Percentiles rank a stretch among this genome's conserved stretches.
Evolutionary conservation across 768 basidiomycete species (phyloP).

Genomic region (Tremella fuciformis): DNA sequence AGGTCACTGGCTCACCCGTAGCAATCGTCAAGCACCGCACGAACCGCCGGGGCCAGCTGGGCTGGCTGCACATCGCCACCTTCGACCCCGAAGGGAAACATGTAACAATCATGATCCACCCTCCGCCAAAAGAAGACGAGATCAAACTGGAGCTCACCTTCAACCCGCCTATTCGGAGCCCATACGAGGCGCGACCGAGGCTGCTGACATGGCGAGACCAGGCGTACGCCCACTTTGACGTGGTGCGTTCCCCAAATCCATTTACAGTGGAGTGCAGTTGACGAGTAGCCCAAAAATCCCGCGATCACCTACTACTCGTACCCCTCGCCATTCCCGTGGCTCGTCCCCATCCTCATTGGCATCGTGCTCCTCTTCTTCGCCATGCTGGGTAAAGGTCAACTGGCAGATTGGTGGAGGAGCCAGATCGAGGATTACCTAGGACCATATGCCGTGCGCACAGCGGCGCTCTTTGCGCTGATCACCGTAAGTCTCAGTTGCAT

Average conservation of each 20-base stretch:
- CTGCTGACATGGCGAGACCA: slow-evolving; percentile 17
- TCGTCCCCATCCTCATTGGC: slow-evolving; percentile 15
- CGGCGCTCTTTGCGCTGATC: slow-evolving; percentile 9
- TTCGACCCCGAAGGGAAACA: slow-evolving; percentile 14
- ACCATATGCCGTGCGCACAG: slow-evolving; percentile 9
- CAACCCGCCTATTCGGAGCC: slow-evolving; percentile 18
- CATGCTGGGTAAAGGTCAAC: slow-evolving; percentile 15
- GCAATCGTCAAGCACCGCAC: slow-evolving; percentile 29
- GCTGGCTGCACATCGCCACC: slow-evolving; percentile 19
- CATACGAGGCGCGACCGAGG: slow-evolving; percentile 15
- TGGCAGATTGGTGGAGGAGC: slow-evolving; percentile 22
- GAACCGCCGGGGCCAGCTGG: slow-evolving; percentile 18
- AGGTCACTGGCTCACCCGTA: slow-evolving; percentile 9
- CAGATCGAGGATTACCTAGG: slow-evolving; percentile 16
- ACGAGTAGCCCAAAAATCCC: slow-evolving; percentile 18
- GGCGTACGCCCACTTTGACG: slow-evolving; percentile 24
- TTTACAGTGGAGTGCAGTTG: neutral
- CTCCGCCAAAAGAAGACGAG: slow-evolving; percentile 10
- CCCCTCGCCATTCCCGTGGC: slow-evolving; percentile 24
- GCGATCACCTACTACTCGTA: slow-evolving; percentile 24
- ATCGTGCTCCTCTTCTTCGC: slow-evolving; percentile 22
- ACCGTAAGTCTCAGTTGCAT: slow-evolving; percentile 16
- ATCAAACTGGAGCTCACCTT: slow-evolving; percentile 19
- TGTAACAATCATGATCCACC: slow-evolving; percentile 13
- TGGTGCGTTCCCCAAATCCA: slow-evolving; percentile 15